Percentiles rank a stretch among this genome's conserved stretches.
phyloP scores from a whole-genome alignment of 2,329 filamentous ascomycete species.

The Leptographium wingfieldii region DNA sequence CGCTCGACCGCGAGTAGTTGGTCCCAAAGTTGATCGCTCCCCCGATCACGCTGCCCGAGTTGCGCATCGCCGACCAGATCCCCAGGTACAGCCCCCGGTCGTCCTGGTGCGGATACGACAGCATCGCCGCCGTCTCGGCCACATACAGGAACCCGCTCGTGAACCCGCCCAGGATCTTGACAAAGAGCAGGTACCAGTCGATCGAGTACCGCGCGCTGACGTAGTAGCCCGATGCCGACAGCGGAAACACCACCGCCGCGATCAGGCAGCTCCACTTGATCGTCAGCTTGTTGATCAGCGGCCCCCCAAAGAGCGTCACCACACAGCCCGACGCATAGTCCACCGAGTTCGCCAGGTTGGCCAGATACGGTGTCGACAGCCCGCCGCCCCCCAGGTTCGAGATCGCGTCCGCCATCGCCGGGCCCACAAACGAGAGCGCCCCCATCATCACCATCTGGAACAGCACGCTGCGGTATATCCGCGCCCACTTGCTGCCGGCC shows the following conservation, averaged over 20 bases:
- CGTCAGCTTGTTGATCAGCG: conserved; percentile 4
- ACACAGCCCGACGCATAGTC: background rate
- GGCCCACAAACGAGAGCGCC: background rate
- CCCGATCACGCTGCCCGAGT: conserved; percentile 1
- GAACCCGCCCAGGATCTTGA: conserved; percentile 1
- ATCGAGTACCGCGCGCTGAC: background rate
- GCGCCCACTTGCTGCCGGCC: background rate
- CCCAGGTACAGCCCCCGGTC: background rate
- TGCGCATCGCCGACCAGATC: background rate
- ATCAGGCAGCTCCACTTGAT: conserved; percentile 3
- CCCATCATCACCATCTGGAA: conserved; percentile 3
- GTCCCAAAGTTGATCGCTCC: conserved; percentile 1
- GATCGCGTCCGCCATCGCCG: conserved; percentile 2
- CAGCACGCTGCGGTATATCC: background rate
- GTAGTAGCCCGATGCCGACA: background rate
- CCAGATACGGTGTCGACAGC: background rate
- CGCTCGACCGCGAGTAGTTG: background rate
- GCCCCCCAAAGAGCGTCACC: background rate
- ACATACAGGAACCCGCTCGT: conserved; percentile 1
- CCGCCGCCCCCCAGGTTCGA: conserved; percentile 2
- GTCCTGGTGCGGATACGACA: background rate
- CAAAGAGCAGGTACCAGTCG: background rate
- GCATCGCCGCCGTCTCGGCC: background rate
- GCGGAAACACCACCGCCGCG: background rate
- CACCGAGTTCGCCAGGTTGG: conserved; percentile 1